Evolutionary conservation across 768 basidiomycete species (phyloP).

Genomic region (Lactarius psammicola): DNA sequence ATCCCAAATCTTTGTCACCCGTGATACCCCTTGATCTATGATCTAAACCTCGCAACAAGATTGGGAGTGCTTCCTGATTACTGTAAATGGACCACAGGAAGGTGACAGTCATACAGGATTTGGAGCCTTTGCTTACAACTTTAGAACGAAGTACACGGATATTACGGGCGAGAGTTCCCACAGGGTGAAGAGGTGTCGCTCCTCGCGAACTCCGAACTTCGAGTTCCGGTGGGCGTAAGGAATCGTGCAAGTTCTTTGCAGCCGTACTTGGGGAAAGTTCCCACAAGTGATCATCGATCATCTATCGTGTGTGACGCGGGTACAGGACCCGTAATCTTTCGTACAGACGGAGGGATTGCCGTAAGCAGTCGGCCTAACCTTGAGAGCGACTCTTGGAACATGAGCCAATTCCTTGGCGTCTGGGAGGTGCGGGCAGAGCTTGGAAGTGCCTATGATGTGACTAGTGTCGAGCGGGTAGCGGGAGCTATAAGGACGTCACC

Average conservation of each 20-base stretch:
- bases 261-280: background rate
- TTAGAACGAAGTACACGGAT: background rate
- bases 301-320: background rate
- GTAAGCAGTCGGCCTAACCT: background rate
- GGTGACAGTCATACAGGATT: background rate
- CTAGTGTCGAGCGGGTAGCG: background rate
- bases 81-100: background rate
- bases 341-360: background rate
- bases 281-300: background rate
- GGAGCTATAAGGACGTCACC: background rate
- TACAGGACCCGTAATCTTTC: background rate
- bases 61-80: background rate
- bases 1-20: background rate
- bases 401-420: background rate
- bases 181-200: background rate
- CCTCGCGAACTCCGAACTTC: too few relatives aligned
- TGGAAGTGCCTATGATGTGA: background rate
- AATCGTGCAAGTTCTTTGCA: background rate
- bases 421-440: background rate
- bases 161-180: background rate
- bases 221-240: conserved; percentile 3
- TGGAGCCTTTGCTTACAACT: background rate
- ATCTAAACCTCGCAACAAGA: background rate
- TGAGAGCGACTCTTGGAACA: background rate
- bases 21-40: background rate